These are phyloP conservation scores for Cladobotryum protrusum DNA, from an alignment of 2,329 filamentous ascomycete genomes.

Conservation along the genomic window DNA sequence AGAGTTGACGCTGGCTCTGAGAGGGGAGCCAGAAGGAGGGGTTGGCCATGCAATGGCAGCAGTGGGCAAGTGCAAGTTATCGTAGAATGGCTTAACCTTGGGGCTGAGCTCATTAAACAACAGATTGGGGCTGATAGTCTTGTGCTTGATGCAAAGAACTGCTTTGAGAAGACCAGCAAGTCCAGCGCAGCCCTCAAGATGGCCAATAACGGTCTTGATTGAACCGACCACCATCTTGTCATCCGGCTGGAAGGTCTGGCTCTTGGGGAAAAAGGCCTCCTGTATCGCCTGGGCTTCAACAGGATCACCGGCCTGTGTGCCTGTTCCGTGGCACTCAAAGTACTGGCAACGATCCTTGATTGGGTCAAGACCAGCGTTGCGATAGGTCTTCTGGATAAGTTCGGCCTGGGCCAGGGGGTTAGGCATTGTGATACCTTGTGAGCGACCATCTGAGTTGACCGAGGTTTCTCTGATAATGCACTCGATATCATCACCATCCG, in stretches of 20 bases:
- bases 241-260: background rate
- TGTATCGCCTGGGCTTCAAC: background rate
- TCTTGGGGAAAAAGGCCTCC: background rate
- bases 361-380: background rate
- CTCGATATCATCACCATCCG: constrained; percentile 5
- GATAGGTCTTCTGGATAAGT: background rate
- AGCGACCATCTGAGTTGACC: constrained; percentile 2
- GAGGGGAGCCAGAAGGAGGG: background rate
- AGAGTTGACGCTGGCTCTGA: constrained; percentile 23
- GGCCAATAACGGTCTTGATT: constrained; percentile 14
- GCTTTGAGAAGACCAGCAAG: constrained; percentile 12
- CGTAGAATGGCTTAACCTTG: constrained; percentile 9
- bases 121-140: constrained; percentile 19
- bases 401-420: background rate
- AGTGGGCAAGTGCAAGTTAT: constrained; percentile 16
- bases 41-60: constrained; percentile 18
- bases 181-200: constrained; percentile 17
- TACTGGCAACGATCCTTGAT: constrained; percentile 20
- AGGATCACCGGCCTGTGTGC: constrained; percentile 17
- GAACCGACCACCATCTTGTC: background rate
- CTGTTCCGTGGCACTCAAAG: constrained; percentile 9
- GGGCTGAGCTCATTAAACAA: constrained; percentile 13
- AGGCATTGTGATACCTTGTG: constrained; percentile 3
- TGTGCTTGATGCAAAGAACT: constrained; percentile 6
- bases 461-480: constrained; percentile 1